Base-by-base conservation (phyloP, 2,329 filamentous ascomycete species). In the Verticillium dahliae region DNA sequence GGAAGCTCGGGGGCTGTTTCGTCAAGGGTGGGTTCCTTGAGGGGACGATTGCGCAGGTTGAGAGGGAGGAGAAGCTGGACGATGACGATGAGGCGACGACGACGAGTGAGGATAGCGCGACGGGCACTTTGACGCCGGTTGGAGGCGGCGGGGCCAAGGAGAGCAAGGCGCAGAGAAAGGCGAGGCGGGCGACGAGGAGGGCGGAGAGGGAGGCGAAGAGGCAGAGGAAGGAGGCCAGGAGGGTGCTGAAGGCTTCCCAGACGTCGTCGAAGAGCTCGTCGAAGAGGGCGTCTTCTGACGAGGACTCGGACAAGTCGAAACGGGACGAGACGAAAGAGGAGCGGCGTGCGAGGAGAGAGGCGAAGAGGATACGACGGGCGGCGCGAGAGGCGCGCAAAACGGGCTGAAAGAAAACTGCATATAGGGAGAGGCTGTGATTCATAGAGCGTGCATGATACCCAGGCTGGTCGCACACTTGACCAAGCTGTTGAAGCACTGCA, bases 1-100 rank as follows among this genome's bases (percentile, higher is more conserved):
- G 87, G 74, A 87, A 85, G 0, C 78, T 98, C 7, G 97, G 97
- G 72, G 85, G 88, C 9, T 89, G 87, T 58, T 98, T 99, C 72
- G 91, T 98, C 31, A 86, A 85, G 65, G 95, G 95, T 9, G 90
- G 92, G 60, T 79, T 86, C 27, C 80, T 98, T 61, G 80, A 85
- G 50, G 92, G 93, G 2, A 96, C 92, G 2, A 74, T 91, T 59
- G 61, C 63, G 59, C 27, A 31, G 13, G 50, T 60, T 22, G 55
- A 65, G 62, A 31, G 50, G 27, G 57, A 54, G 50, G 18, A 34
- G 9, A 38, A 56, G 18, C 58, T 2, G 45, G 45, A 50, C 15
- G 45, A 50, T 2, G 39, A 45, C 4, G 58, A 39, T 11, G 58
- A 61, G 11, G 31, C 34, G 11, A 18, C 35, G 4, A 45, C 27